These are phyloP conservation scores for Magnusiomyces fungicola DNA, from an alignment of 1,139 yeast species.

Conservation along the genomic window DNA sequence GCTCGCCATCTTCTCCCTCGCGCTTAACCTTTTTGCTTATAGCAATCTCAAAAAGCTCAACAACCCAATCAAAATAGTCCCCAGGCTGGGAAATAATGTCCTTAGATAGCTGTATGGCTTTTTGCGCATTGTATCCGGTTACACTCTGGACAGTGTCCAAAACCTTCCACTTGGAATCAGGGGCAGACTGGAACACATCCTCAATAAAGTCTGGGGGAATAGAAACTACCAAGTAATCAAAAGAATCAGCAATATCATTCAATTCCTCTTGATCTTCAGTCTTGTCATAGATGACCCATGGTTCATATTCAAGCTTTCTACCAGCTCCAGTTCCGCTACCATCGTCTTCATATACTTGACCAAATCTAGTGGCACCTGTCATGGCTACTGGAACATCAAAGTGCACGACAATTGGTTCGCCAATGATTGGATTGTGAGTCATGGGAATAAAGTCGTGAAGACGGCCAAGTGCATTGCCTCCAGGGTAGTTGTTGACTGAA, in stretches of 20 bases:
- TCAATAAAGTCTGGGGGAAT: conserved; percentile 21
- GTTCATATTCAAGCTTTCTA: conserved; percentile 15
- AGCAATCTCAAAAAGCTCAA: no score
- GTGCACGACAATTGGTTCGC: conserved; percentile 42
- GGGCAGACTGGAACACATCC: conserved; percentile 18
- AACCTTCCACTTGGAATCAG: conserved; percentile 35
- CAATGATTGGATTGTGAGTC: conserved; percentile 7
- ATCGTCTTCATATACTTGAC: conserved; percentile 40
- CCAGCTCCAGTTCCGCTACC: conserved; percentile 10
- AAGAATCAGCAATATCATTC: conserved; percentile 42
- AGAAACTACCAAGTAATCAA: conserved; percentile 56
- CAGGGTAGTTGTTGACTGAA: conserved; percentile 80
- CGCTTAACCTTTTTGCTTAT: no score
- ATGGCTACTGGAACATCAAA: conserved; percentile 77
- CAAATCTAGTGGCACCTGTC: conserved; percentile 79
- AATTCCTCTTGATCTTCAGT: conserved; percentile 48
- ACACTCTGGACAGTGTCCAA: conserved; percentile 35
- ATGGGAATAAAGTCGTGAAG: conserved; percentile 42
- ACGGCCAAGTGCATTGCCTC: conserved; percentile 61
- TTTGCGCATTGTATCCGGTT: conserved; percentile 33
- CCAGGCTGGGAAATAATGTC: no score
- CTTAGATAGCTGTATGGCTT: no score
- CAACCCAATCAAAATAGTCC: no score
- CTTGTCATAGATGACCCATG: conserved; percentile 58
- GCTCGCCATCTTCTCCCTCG: no score